phyloP scores from a whole-genome alignment of 83 land plant species.

The Diphasiastrum complanatum region DNA sequence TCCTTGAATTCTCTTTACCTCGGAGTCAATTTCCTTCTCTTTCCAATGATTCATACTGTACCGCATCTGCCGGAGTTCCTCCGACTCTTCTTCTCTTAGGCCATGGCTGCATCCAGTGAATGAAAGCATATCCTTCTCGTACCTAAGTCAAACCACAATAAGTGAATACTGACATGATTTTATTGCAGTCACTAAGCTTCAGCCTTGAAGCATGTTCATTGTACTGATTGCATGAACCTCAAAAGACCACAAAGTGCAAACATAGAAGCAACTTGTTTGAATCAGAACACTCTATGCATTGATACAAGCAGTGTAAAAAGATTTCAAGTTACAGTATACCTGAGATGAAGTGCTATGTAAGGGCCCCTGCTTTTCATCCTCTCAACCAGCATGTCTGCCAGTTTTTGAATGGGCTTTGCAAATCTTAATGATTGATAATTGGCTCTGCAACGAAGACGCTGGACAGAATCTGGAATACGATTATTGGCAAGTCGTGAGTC shows the following conservation, averaged over 20 bases:
- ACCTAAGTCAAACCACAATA: conserved; percentile 27
- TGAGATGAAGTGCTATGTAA: conserved; percentile 70
- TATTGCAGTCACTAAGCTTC: too few species aligned
- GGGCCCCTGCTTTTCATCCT: conserved; percentile 52
- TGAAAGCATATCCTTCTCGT: conserved; percentile 82
- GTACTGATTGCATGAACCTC: not conserved
- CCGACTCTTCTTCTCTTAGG: conserved; percentile 54
- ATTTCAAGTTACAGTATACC: conserved; percentile 32
- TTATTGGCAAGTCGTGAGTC: conserved; percentile 82
- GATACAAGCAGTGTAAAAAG: not conserved
- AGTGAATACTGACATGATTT: not conserved
- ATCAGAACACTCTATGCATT: not conserved
- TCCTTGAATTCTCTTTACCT: conserved; percentile 57
- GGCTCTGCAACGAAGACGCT: conserved; percentile 65
- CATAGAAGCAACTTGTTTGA: conserved; percentile 4
- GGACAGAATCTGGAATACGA: conserved; percentile 56
- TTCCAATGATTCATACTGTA: conserved; percentile 71
- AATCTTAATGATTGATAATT: conserved; percentile 63
- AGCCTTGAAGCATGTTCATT: not conserved
- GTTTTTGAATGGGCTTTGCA: conserved; percentile 55
- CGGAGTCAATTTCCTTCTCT: conserved; percentile 72
- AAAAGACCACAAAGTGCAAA: not conserved
- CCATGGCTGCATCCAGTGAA: conserved; percentile 75
- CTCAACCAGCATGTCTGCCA: conserved; percentile 43
- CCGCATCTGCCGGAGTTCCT: conserved; percentile 53